Base-by-base conservation (phyloP, 495 filamentous ascomycete genomes). In the Penicillium subrubescens region DNA sequence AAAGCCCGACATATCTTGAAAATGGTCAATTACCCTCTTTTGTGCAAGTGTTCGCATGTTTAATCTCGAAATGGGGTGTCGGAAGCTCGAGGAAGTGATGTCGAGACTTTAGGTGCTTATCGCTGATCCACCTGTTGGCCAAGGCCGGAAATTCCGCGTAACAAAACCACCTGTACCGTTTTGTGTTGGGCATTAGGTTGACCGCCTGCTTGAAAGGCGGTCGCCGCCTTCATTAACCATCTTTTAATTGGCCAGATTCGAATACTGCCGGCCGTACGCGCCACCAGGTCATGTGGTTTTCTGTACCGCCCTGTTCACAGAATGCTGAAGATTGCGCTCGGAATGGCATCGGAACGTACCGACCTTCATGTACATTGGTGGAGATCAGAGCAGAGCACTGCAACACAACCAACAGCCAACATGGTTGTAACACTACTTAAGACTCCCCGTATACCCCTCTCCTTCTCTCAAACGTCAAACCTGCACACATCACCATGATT, bases 401-500 rank as follows among this genome's bases (percentile, higher is more conserved):
- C 21, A 12, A 25, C 44, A 4, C 19, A 23, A 8, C 44, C 7
- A 21, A 27, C 5, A 52, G 14, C 48, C 48, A 25, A 52, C 25
- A 29, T 31, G 27, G 4, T 31, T 7, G 31, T 33, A 27, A 1
- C 25, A 27, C 25, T 27, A 52, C 48, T 52, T 52, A 52, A 52
- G 48, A 31, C 15, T 52, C 25, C 12, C 48, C 48, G 23, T 25
- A 31, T 31, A 2, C 15, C 48, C 48, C 21, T 37, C 43, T n/a
- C 1, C 44, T 48, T 2, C 19, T 48, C 19, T 48, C 11, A 7
- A 48, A 10, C 10, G 8, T 2, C 44, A 48, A 25, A 25, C 8
- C 21, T 48, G 4, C n/a, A 46, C 15, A 37, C 11, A 48, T 23
- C 19, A 15, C 37, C 19, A 77, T 79, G 72, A 48, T 72, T 52